These are phyloP conservation scores for Dactylellina cionopaga DNA, from an alignment of 2,329 filamentous ascomycete genomes.

Conservation along the genomic window DNA sequence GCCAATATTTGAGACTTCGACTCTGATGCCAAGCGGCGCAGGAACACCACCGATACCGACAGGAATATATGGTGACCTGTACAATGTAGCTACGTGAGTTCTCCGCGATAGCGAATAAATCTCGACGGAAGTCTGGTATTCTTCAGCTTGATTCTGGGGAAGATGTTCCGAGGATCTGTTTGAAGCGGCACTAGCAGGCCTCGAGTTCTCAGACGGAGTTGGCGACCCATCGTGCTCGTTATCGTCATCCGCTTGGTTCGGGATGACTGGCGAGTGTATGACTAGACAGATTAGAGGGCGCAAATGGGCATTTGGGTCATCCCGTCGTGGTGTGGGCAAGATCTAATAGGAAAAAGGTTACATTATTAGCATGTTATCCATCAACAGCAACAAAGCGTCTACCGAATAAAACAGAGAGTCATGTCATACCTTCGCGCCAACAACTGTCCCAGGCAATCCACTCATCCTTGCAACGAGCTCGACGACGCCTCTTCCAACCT, in stretches of 20 bases:
- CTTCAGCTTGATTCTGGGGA: conserved; percentile 52
- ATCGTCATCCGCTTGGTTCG: conserved; percentile 42
- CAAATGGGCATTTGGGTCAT: conserved; percentile 55
- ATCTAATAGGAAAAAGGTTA: conserved; percentile 53
- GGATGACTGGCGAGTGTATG: conserved; percentile 55
- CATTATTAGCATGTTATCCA: background rate
- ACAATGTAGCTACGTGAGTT: conserved; percentile 55
- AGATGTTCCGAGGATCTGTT: conserved; percentile 54
- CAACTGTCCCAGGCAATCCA: conserved; percentile 59
- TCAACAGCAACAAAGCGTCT: background rate
- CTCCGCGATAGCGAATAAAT: conserved; percentile 56
- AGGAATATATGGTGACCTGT: conserved; percentile 56
- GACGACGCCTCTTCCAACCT: conserved; percentile 57
- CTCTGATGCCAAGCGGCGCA: conserved; percentile 54
- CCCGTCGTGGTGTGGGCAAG: conserved; percentile 56
- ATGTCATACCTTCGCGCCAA: conserved; percentile 56
- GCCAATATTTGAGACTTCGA: conserved; percentile 55
- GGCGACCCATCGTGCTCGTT: conserved; percentile 55
- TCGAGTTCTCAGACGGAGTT: conserved; percentile 55
- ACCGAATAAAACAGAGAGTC: background rate
- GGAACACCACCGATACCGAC: conserved; percentile 53
- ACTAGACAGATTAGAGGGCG: conserved; percentile 57
- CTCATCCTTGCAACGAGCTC: conserved; percentile 62
- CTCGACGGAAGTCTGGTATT: conserved; percentile 58
- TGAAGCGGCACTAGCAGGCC: conserved; percentile 56